These are phyloP conservation scores for Metrosideros polymorpha DNA, from an alignment of 441 rosid genomes.

Conservation along the genomic window DNA sequence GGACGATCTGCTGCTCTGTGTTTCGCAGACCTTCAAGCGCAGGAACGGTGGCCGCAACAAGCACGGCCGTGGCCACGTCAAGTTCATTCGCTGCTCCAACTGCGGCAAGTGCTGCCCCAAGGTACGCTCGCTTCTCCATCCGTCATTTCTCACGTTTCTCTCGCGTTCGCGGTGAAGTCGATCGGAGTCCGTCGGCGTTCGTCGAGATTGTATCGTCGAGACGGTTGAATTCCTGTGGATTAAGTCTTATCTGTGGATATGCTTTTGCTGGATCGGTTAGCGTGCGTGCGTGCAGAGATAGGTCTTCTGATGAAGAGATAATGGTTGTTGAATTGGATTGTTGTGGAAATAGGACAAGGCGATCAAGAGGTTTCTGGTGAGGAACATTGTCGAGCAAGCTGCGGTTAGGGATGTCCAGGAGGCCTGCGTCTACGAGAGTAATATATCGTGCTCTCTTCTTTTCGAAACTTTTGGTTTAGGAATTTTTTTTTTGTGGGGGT, in stretches of 20 bases:
- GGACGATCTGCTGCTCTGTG: background rate
- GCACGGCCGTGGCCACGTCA: conserved; percentile 96
- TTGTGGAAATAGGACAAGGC: conserved; percentile 58
- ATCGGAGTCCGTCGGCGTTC: background rate
- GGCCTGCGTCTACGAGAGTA: conserved; percentile 81
- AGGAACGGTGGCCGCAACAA: conserved; percentile 96
- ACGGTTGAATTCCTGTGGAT: background rate
- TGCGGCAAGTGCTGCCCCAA: conserved; percentile 98
- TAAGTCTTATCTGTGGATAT: too few species aligned
- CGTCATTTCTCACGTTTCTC: background rate
- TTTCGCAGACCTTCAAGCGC: conserved; percentile 76
- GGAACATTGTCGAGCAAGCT: conserved; percentile 96
- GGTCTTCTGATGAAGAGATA: background rate
- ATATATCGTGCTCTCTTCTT: background rate
- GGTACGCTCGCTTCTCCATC: conserved; percentile 15
- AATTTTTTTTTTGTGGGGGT: background rate
- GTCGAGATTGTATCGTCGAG: background rate
- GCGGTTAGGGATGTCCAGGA: conserved; percentile 96
- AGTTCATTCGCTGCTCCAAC: conserved; percentile 91
- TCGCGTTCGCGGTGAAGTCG: background rate
- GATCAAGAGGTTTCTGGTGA: conserved; percentile 81
- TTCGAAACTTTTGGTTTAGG: background rate
- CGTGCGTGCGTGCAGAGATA: background rate
- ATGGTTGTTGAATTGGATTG: background rate
- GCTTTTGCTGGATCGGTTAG: background rate